Evolutionary conservation across 139 green algal genomes (phyloP).

Genomic region (Chlorella sp.): DNA sequence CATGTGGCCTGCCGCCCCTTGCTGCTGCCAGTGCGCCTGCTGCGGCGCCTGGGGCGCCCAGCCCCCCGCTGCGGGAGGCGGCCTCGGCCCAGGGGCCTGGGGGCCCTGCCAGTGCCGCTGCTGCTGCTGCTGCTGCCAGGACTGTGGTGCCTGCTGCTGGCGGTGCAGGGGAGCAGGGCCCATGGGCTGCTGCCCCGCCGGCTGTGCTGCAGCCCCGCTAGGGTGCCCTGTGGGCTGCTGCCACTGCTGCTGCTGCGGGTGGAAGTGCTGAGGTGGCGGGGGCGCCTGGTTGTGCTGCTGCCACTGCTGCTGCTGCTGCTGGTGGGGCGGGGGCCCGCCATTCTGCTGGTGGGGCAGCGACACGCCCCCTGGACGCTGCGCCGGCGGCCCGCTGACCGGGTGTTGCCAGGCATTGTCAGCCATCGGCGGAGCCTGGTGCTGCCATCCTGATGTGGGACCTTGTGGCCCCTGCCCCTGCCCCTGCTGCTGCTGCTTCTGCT

Average conservation of each 20-base stretch:
- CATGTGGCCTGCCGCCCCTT: not conserved
- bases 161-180: not conserved
- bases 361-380: not conserved
- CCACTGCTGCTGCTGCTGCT: not conserved
- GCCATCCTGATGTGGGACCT: not conserved
- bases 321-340: not conserved
- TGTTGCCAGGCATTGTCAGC: not conserved
- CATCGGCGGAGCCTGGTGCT: not conserved
- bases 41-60: too few relatives aligned
- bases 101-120: too few relatives aligned
- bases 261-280: not conserved
- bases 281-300: not conserved
- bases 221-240: not conserved
- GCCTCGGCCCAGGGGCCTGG: too few relatives aligned
- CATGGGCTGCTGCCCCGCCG: not conserved
- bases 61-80: too few relatives aligned
- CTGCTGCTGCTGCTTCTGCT: not conserved
- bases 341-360: not conserved
- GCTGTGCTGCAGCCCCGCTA: not conserved
- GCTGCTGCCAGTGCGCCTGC: not conserved
- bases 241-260: conserved; percentile 1
- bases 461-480: not conserved
- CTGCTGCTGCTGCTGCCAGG: too few relatives aligned
- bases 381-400: not conserved
- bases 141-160: not conserved